Conservation (phyloP, 345 rosid genomes). For the Firmiana major region DNA sequence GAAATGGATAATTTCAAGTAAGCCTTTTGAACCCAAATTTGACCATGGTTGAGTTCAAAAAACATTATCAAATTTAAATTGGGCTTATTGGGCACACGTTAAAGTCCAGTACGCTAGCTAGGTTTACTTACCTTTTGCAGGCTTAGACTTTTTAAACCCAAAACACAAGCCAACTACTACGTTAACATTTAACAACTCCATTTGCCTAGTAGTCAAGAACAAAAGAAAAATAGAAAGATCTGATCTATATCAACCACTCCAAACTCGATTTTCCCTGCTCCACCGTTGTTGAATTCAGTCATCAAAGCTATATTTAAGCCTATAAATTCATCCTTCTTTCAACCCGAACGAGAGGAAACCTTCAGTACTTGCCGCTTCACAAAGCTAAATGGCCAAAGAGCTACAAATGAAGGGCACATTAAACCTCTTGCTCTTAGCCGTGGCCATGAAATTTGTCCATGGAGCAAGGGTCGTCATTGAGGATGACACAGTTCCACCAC, state of each 20-base stretch:
- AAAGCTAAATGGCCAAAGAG: neutral
- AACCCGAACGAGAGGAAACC: neutral
- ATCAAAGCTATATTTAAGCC: neutral
- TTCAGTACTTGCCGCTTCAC: neutral
- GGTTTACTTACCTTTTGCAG: neutral
- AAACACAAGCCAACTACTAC: neutral
- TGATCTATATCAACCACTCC: neutral
- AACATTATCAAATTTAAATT: too few species aligned
- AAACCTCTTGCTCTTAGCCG: conserved; percentile 4
- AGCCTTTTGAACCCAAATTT: neutral
- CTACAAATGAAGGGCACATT: conserved; percentile 2
- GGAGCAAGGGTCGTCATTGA: neutral
- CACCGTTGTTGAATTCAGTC: neutral
- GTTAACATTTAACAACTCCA: neutral
- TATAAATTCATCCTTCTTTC: neutral
- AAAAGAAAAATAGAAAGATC: neutral
- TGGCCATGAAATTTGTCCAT: neutral
- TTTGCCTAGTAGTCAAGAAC: neutral
- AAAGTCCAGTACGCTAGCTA: neutral
- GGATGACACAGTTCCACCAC: neutral
- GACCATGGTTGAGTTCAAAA: neutral
- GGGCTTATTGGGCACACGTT: neutral
- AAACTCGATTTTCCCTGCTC: neutral
- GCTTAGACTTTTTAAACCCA: neutral
- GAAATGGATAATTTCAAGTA: neutral